Base-by-base conservation (phyloP, 2,329 filamentous ascomycete species). In the Curvularia hawaiiensis region DNA sequence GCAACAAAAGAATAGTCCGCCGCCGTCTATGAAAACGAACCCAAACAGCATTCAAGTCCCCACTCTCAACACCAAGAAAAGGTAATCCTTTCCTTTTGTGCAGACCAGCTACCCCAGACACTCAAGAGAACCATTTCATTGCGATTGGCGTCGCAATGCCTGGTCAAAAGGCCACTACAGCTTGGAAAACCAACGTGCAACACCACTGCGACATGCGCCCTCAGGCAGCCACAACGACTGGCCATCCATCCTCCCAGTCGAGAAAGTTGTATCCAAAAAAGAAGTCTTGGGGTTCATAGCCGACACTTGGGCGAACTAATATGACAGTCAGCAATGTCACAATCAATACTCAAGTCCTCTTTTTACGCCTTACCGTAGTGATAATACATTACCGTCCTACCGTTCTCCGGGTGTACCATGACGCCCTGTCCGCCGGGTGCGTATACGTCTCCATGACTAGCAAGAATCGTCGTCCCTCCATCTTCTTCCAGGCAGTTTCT, bases 391-490 rank as follows among this genome's bases (percentile, higher is more conserved):
- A 71, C 64, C 2, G 62, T 56, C 43, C 60, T 65, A 12, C 58
- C 56, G 26, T 45, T 52, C 7, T 63, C 59, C 6, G 57, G 44
- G 38, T 68, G 55, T 14, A 62, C 51, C 52, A 71, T 58, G 3
- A 75, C 52, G 0, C 70, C 71, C 50, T 75, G 71, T 1, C 73
- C 74, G 10, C 72, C 72, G 3, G 72, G 71, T 31, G 70, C 71
- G 65, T 74, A 75, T 4, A 75, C 61, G 61, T 74, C 66, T 1
- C 61, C 84, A 65, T 90, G 85, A 31, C 81, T 85, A 52, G 79
- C 80, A 0, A 90, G 77, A 0, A 90, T 81, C 4, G 84, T 72
- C 0, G 83, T 86, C 2, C 88, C 88, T 3, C 87, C 87, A 49
- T 80, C 80, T 4, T 77, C 64, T 1, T 77, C 79, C 66, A 85